phyloP scores from a whole-genome alignment of 257 asterid genomes.

The Solanum pimpinellifolium region DNA sequence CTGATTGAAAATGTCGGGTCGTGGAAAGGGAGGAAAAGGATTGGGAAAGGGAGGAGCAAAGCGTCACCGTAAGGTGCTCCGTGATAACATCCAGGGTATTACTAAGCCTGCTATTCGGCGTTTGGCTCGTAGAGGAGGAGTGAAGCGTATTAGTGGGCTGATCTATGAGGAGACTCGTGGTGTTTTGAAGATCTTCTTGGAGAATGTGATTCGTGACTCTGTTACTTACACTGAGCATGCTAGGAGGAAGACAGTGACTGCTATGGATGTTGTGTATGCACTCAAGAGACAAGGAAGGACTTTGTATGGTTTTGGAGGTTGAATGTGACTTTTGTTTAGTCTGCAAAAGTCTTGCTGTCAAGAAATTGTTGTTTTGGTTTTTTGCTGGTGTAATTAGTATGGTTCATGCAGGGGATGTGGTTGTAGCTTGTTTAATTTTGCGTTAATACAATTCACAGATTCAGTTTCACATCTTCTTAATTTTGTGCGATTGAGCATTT shows the following conservation, averaged over 20 bases:
- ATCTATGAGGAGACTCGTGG: slow-evolving; percentile 3
- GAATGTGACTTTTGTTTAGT: background rate
- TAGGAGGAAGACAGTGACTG: background rate
- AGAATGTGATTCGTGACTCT: background rate
- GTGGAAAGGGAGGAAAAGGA: slow-evolving; percentile 2
- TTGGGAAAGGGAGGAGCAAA: slow-evolving; percentile 2
- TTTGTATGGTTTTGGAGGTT: background rate
- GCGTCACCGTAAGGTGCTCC: background rate
- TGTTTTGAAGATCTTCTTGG: background rate
- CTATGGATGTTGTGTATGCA: background rate
- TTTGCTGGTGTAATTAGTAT: background rate
- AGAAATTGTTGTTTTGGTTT: background rate
- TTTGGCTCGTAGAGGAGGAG: background rate
- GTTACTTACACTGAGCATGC: background rate
- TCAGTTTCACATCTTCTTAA: too few species aligned
- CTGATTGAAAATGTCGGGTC: background rate
- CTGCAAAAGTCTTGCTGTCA: slow-evolving; percentile 21
- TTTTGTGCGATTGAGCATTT: too few species aligned
- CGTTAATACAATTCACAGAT: background rate
- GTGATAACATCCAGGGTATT: slow-evolving; percentile 1
- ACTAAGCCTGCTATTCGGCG: background rate
- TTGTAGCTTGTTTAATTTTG: background rate
- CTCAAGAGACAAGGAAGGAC: background rate
- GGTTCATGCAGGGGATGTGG: too few species aligned
- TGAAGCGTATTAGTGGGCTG: background rate